Evolutionary conservation across 2,329 filamentous ascomycete species (phyloP), one percentile per base, ranked within the genome.

Genomic region (Colletotrichum eleusines): DNA sequence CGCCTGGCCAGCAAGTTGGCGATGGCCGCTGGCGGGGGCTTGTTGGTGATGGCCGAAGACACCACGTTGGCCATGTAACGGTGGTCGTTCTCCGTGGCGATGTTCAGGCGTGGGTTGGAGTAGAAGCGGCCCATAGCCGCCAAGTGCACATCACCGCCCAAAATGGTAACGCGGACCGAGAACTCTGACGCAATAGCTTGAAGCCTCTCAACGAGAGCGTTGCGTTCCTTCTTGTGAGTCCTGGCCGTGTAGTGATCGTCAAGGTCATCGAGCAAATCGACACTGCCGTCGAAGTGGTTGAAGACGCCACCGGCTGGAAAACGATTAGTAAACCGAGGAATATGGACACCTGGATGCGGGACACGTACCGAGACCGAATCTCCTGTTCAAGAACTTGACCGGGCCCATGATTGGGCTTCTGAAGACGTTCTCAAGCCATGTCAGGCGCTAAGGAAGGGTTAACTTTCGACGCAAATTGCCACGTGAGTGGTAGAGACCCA

Each of bases 211-310:
- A 99, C 86, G 53, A 98, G 85, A 48, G 89, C 86, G 67, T 90
- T 91, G 54, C 95, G 92, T 84, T 98, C 95, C 71, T 89, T 88
- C 82, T 98, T 98, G 85, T 98, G 95, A 61, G 94, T 94, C 73
- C 90, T 90, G 7, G 95, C 94, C 1, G 95, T 98, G 84, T 98
- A 98, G 78, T 99, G 96, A 79, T 99, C 96, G 80, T 98, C 95
- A 26, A 97, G 86, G 75, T 97, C 94, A 78, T 98, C 95, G 20
- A 97, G 85, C 31, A 98, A 90, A 82, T 98, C 96, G 31, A 98
- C 92, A 66, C 92, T 95, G 61, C 95, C 95, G 76, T 98, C 95
- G 75, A 98, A 98, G 67, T 94, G 88, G 81, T 98, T 98, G 86
- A 98, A 97, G 54, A 98, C 85, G 63, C 90, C 90, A 59, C 94